Percentiles rank a stretch among this genome's conserved stretches.
These are phyloP conservation scores for Epichloe sp. DNA, from an alignment of 2,329 filamentous ascomycete species.

Conservation along the genomic window DNA sequence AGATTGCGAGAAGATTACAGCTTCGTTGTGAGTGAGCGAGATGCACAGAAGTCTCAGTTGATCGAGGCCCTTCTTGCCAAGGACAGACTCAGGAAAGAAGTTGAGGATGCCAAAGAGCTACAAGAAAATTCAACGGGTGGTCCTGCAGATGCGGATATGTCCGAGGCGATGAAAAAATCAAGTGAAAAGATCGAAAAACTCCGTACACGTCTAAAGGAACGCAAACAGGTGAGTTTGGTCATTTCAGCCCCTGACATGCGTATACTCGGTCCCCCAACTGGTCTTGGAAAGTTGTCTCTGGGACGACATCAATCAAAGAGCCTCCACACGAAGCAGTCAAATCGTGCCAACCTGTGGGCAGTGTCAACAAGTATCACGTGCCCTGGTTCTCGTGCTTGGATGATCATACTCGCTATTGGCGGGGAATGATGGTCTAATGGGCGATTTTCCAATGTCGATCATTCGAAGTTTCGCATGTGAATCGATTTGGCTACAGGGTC, in stretches of 20 bases:
- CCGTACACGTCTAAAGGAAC: conserved; percentile 38
- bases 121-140: conserved; percentile 23
- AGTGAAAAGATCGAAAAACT: conserved; percentile 46
- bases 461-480: neutral
- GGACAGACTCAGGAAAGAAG: conserved; percentile 43
- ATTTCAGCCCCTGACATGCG: neutral
- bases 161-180: conserved; percentile 27
- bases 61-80: conserved; percentile 47
- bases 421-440: neutral
- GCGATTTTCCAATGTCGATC: neutral
- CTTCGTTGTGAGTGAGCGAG: conserved; percentile 35
- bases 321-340: neutral
- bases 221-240: conserved; percentile 41
- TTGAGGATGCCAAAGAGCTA: conserved; percentile 32
- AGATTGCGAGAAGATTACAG: conserved; percentile 38
- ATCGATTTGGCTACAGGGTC: neutral
- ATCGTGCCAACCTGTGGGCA: neutral
- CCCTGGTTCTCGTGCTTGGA: neutral
- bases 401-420: neutral
- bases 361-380: neutral
- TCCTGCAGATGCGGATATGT: conserved; percentile 21
- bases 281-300: neutral
- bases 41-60: conserved; percentile 45
- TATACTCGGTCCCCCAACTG: neutral
- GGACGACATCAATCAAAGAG: neutral